phyloP scores from a whole-genome alignment of 176 grass and related monocot genomes.

The Carex parvula region DNA sequence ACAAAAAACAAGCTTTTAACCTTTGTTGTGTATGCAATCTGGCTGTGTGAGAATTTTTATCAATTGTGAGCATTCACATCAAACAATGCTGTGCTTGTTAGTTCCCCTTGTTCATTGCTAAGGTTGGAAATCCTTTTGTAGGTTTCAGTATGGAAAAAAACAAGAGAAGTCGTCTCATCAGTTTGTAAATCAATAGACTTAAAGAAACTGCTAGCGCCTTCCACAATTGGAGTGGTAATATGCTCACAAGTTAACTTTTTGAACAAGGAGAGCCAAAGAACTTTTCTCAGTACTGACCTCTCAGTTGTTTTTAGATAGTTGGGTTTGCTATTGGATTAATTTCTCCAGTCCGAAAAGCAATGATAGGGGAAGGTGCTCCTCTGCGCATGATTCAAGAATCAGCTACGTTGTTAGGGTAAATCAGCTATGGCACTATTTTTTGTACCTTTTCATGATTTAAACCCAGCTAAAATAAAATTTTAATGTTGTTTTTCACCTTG shows the following conservation, averaged over 20 bases:
- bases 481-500: background rate
- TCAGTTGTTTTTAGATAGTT: slow-evolving; percentile 43
- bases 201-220: slow-evolving; percentile 71
- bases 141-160: slow-evolving; percentile 36
- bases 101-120: background rate
- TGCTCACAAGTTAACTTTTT: slow-evolving; percentile 1
- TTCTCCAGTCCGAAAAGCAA: slow-evolving; percentile 53
- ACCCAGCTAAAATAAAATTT: background rate
- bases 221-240: slow-evolving; percentile 75
- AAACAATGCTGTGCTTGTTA: background rate
- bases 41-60: background rate
- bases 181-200: slow-evolving; percentile 43
- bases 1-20: background rate
- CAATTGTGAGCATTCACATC: background rate
- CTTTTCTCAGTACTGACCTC: background rate
- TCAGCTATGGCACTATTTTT: background rate
- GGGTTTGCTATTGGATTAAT: slow-evolving; percentile 68
- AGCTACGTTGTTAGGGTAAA: slow-evolving; percentile 64
- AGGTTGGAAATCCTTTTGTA: slow-evolving; percentile 17
- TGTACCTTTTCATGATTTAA: background rate
- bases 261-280: background rate
- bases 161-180: slow-evolving; percentile 3
- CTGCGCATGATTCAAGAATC: slow-evolving; percentile 75
- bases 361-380: slow-evolving; percentile 60
- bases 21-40: background rate